Base-by-base conservation (phyloP, 2,329 filamentous ascomycete genomes). In the Fusarium sp. region DNA sequence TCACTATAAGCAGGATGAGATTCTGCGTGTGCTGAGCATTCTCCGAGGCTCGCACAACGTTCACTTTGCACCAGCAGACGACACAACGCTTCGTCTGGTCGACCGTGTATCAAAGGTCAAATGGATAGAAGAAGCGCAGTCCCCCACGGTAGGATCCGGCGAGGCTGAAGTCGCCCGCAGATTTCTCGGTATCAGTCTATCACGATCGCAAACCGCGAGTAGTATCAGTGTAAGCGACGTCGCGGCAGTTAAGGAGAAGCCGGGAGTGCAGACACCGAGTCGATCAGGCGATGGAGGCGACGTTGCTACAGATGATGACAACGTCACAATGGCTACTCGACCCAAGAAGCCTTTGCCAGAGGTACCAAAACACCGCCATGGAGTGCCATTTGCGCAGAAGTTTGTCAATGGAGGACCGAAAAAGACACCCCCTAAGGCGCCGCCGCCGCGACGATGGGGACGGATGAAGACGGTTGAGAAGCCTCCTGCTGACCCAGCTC, bases 1-100 rank as follows among this genome's bases (percentile, higher is more conserved):
- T 3, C 91, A 98, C 80, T 98, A 99, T 87, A 99, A 98, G 82
- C 90, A 91, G 36, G 90, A 95, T 47, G 96, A 98, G 80, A 89
- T 99, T 45, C 84, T 92, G 44, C 92, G 90, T 70, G 88, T 98
- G 30, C 87, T 99, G 22, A 88, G 87, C 58, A 89, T 97, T 20
- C 87, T 98, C 6, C 79, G 81, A 38, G 90, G 91, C 6, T 87
- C 88, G 3, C 89, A 89, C 24, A 93, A 90, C 67, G 88, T 87
- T 6, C 94, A 97, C 80, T 96, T 96, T 81, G 92, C 92, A 18
- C 93, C 93, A 3, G 91, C 92, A 6, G 94, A 96, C 72, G 92
- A 94, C 75, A 97, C 94, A 2, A 96, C 94, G 2, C 80, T 94
- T 42, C 90, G 94, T 11, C 88, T 97, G 12, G 92, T 95, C 8